These are phyloP conservation scores for Wallacemonas collosoma DNA, from an alignment of 208 protist genomes.

Conservation along the genomic window DNA sequence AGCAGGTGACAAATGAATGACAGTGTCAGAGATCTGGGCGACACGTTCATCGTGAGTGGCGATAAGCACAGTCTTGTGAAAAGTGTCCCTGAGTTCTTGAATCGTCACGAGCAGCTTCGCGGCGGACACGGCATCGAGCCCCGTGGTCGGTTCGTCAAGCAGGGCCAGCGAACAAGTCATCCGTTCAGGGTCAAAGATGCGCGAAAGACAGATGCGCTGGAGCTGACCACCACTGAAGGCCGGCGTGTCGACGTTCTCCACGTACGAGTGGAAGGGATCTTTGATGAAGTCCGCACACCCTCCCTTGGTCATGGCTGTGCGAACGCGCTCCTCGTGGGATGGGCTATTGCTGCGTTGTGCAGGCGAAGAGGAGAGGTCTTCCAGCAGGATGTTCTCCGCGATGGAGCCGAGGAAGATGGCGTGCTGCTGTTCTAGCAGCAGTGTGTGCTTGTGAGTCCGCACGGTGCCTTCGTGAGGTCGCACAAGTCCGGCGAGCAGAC, in stretches of 20 bases:
- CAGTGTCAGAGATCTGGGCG: constrained; percentile 50
- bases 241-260: constrained; percentile 74
- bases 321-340: constrained; percentile 15
- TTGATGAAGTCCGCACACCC: constrained; percentile 54
- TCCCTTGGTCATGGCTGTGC: constrained; percentile 36
- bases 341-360: background rate
- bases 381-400: constrained; percentile 76
- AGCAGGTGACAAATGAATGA: constrained; percentile 38
- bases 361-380: constrained; percentile 20
- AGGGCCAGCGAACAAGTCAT: constrained; percentile 55
- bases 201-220: constrained; percentile 77
- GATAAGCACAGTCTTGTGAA: constrained; percentile 77
- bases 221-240: constrained; percentile 84
- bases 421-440: constrained; percentile 79
- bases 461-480: constrained; percentile 49
- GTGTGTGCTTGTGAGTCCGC: constrained; percentile 41
- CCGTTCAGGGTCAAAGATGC: constrained; percentile 42
- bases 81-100: constrained; percentile 46
- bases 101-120: constrained; percentile 53
- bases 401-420: constrained; percentile 75
- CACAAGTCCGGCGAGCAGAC: constrained; percentile 59
- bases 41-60: constrained; percentile 75
- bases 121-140: constrained; percentile 53
- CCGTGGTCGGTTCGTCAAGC: constrained; percentile 80
- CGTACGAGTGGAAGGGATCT: constrained; percentile 56